Conservation (phyloP, 208 protist species). For the Blastocrithidia nonstop region DNA sequence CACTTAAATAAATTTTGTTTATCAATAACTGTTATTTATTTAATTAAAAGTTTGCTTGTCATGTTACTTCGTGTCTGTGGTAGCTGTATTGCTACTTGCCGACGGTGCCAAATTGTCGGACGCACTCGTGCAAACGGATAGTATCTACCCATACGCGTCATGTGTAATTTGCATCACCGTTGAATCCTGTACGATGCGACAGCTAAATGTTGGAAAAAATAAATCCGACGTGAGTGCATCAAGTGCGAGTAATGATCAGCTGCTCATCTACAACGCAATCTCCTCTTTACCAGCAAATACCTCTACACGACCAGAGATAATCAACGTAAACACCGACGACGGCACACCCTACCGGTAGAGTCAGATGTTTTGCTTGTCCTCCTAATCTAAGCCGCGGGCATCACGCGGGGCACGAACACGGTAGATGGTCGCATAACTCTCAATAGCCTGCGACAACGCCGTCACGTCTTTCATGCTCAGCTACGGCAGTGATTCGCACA, state of each 20-base stretch:
- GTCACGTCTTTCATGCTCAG: conserved; percentile 34
- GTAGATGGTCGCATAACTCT: conserved; percentile 37
- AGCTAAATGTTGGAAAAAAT: conserved; percentile 76
- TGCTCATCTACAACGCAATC: conserved; percentile 67
- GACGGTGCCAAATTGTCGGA: too few species aligned
- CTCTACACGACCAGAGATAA: conserved; percentile 73
- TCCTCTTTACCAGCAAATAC: conserved; percentile 74
- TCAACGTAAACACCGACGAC: conserved; percentile 67
- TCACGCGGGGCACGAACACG: conserved; percentile 61
- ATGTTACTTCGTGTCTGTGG: too few species aligned
- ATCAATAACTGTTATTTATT: too few species aligned
- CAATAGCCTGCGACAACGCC: conserved; percentile 34
- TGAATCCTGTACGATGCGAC: conserved; percentile 74
- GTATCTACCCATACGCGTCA: conserved; percentile 37
- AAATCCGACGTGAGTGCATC: conserved; percentile 41
- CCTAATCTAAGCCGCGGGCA: conserved; percentile 46
- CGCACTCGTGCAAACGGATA: conserved; percentile 19
- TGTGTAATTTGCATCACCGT: conserved; percentile 73
- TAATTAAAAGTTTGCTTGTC: too few species aligned
- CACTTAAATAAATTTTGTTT: too few species aligned
- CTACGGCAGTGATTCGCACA: conserved; percentile 68
- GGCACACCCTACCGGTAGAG: conserved; percentile 72
- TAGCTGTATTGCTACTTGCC: too few species aligned
- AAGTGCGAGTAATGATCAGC: conserved; percentile 64
- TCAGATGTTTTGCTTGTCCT: conserved; percentile 83